Base-by-base conservation (phyloP, 768 basidiomycete genomes). In the Lyophyllum shimeji region DNA sequence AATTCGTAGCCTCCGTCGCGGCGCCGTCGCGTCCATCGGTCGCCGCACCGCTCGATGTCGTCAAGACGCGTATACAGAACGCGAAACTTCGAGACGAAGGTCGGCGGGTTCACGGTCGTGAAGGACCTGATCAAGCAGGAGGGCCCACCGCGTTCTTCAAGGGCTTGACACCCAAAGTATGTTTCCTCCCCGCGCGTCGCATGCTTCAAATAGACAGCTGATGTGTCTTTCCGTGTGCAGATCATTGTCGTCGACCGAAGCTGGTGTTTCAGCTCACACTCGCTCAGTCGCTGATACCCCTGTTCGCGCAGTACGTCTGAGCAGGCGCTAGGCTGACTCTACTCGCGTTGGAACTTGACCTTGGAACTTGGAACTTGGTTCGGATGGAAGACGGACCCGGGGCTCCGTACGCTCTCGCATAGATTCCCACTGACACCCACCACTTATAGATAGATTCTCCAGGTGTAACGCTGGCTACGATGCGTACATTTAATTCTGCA, bases 21-120 rank as follows among this genome's bases (percentile, higher is more conserved):
- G 96, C 69, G 96, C 95, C 39, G 87, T 97, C 39, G 89, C 96
- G 2, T 95, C 93, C 29, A 98, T 99, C 67, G 93, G 86, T 98
- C 63, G 95, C 96, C 15, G 95, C 96, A 2, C 96, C 96, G 0
- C 86, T 99, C 11, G 96, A 98, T 64, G 88, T 87, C 34, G 85
- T 99, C 76, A 99, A 99, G 79, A 95, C 95, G 18, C 91, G 95
- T 24, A 97, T 99, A 58, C 96, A 99, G 71, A 97, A 98, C 71
- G 96, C 95, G 56, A 96, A n/a, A 97, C 78, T 99, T 98, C 68
- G 92, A 94, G 71, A 80, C 77, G 50, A 92, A 91, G 65, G 89
- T 90, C 12, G 77, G 80, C 46, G 96, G 96, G 3, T 58, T 89
- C 60, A 86, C 85, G 0, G 90, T 98, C 45, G 74, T 98, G 55